These are phyloP conservation scores for Leccinum fibrillosum DNA, from an alignment of 768 basidiomycete species.

Conservation along the genomic window DNA sequence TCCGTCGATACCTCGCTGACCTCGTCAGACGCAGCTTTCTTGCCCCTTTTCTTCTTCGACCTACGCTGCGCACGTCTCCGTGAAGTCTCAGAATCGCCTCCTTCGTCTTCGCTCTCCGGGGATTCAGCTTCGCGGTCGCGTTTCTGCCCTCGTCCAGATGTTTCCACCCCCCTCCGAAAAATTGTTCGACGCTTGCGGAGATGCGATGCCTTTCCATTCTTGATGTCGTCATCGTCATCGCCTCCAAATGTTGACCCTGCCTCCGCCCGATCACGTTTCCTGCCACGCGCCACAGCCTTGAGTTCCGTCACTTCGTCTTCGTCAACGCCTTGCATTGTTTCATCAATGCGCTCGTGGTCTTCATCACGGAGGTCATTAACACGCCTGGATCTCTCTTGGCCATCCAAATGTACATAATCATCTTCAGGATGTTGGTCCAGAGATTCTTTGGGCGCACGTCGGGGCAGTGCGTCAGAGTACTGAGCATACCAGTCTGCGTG, in stretches of 20 bases:
- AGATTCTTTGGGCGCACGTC: constrained; percentile 50
- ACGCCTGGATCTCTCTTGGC: constrained; percentile 41
- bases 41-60: constrained; percentile 54
- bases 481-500: constrained; percentile 42
- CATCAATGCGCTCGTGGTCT: constrained; percentile 36
- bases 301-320: constrained; percentile 42
- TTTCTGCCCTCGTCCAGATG: constrained; percentile 54
- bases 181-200: constrained; percentile 58
- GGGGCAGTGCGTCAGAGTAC: constrained; percentile 16
- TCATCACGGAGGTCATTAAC: constrained; percentile 47
- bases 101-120: constrained; percentile 32
- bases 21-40: constrained; percentile 39
- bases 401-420: constrained; percentile 35
- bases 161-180: constrained; percentile 50
- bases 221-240: constrained; percentile 44
- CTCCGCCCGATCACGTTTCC: constrained; percentile 74
- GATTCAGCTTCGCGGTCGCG: constrained; percentile 58
- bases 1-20: constrained; percentile 48
- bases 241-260: constrained; percentile 70
- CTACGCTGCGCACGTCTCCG: constrained; percentile 5
- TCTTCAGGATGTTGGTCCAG: constrained; percentile 42
- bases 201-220: constrained; percentile 41
- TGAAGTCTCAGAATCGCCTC: constrained; percentile 10
- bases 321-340: constrained; percentile 37
- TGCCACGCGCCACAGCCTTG: constrained; percentile 43